Evolutionary conservation across 495 filamentous ascomycete genomes (phyloP).

Genomic region (Podospora comata): DNA sequence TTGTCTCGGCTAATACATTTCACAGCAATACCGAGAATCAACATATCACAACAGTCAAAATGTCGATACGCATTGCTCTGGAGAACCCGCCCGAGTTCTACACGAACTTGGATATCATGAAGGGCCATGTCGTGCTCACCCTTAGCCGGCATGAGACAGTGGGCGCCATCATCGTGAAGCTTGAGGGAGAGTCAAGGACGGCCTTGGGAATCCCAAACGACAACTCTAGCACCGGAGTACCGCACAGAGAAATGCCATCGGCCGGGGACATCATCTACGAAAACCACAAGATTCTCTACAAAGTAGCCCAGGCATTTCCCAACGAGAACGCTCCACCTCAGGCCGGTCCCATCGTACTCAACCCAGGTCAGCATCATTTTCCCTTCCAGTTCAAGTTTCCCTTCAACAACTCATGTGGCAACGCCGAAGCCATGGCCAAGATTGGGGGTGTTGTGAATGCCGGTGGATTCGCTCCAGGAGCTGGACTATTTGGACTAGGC

Average conservation of each 20-base stretch:
- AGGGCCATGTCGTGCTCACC: conserved; percentile 60
- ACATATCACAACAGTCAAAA: conserved; percentile 34
- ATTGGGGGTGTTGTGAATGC: conserved; percentile 43
- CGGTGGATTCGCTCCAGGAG: conserved; percentile 31
- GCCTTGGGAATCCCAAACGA: conserved; percentile 40
- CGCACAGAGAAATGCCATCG: conserved; percentile 28
- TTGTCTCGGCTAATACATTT: neutral
- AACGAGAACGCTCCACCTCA: conserved; percentile 60
- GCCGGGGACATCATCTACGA: conserved; percentile 41
- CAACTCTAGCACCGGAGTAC: conserved; percentile 26
- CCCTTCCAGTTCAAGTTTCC: conserved; percentile 91
- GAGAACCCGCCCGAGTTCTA: conserved; percentile 72
- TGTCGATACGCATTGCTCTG: conserved; percentile 76
- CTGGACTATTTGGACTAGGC: conserved; percentile 35
- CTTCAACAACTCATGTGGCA: conserved; percentile 83
- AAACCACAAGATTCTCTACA: conserved; percentile 59
- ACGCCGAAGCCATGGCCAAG: conserved; percentile 45
- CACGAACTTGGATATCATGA: conserved; percentile 85
- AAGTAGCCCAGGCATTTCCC: conserved; percentile 78
- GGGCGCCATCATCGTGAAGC: conserved; percentile 80
- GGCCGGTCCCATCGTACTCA: conserved; percentile 62
- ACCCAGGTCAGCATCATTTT: conserved; percentile 78
- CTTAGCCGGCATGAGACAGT: conserved; percentile 64
- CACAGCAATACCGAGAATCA: neutral
- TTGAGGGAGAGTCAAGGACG: conserved; percentile 85